These are phyloP conservation scores for Xylariaceae sp. DNA, from an alignment of 2,329 filamentous ascomycete species.

Conservation along the genomic window DNA sequence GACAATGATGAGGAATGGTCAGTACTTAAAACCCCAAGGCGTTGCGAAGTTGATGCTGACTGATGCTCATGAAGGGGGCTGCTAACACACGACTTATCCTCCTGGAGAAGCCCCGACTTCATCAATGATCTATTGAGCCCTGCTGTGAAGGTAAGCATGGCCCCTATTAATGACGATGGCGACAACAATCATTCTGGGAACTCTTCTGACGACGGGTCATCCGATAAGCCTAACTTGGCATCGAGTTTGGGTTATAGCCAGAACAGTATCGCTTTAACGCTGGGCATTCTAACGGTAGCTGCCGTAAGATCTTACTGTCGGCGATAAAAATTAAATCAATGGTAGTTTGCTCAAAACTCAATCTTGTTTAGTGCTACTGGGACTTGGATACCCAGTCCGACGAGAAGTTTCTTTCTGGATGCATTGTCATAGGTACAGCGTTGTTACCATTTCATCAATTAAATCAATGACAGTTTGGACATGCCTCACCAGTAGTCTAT, in stretches of 20 bases:
- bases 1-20: conserved; percentile 62
- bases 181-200: conserved; percentile 2
- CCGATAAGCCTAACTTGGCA: conserved; percentile 14
- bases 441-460: neutral
- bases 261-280: neutral
- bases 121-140: conserved; percentile 42
- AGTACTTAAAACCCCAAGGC: conserved; percentile 11
- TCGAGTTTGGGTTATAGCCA: neutral
- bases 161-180: conserved; percentile 23
- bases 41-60: neutral
- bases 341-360: neutral
- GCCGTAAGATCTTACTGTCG: neutral
- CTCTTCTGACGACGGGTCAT: conserved; percentile 10
- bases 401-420: neutral
- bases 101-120: conserved; percentile 53
- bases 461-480: too few species aligned
- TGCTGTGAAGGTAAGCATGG: conserved; percentile 31
- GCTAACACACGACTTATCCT: conserved; percentile 59
- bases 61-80: conserved; percentile 49
- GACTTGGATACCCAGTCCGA: neutral
- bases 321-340: neutral
- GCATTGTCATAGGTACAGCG: neutral
- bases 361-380: neutral
- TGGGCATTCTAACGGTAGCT: conserved; percentile 4
- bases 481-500: too few species aligned